Percentiles rank a stretch among this genome's conserved stretches.
phyloP scores from a whole-genome alignment of 2,329 filamentous ascomycete species.

The Fusarium begoniae region DNA sequence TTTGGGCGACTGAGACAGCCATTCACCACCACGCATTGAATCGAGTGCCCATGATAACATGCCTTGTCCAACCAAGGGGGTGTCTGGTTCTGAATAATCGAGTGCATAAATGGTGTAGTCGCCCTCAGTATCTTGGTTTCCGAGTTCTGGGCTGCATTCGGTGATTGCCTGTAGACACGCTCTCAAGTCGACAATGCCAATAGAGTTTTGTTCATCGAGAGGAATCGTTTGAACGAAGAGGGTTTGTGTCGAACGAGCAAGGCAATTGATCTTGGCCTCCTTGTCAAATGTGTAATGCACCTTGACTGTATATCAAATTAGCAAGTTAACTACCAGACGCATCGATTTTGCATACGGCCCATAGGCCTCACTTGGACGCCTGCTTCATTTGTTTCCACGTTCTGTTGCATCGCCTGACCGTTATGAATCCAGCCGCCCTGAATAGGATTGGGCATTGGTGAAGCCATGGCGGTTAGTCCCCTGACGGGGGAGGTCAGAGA shows the following conservation, averaged over 20 bases:
- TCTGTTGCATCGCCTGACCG: conserved; percentile 43
- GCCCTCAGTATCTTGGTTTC: conserved; percentile 73
- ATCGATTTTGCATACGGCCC: conserved; percentile 65
- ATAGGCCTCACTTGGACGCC: conserved; percentile 70
- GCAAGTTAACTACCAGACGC: conserved; percentile 15
- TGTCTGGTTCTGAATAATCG: conserved; percentile 95
- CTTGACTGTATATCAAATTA: conserved; percentile 72
- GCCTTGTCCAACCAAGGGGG: conserved; percentile 92
- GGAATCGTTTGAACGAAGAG: conserved; percentile 82
- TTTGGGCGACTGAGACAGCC: conserved; percentile 67
- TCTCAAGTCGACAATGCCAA: conserved; percentile 88
- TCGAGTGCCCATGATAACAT: conserved; percentile 87
- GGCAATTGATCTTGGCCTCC: conserved; percentile 86
- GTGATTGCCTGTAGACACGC: conserved; percentile 86
- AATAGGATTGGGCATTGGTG: conserved; percentile 48
- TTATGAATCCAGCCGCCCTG: conserved; percentile 46
- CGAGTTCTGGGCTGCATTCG: conserved; percentile 83
- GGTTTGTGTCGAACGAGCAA: conserved; percentile 84
- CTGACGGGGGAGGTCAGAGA: conserved; percentile 36
- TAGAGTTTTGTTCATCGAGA: conserved; percentile 80
- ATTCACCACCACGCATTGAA: conserved; percentile 46
- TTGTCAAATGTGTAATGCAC: conserved; percentile 96
- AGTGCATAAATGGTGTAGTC: conserved; percentile 98
- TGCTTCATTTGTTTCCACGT: conserved; percentile 51
- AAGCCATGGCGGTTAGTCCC: conserved; percentile 50